Evolutionary conservation across 805 yeast species (phyloP), one percentile per base, ranked within the genome.

Genomic region (Lipomyces orientalis): DNA sequence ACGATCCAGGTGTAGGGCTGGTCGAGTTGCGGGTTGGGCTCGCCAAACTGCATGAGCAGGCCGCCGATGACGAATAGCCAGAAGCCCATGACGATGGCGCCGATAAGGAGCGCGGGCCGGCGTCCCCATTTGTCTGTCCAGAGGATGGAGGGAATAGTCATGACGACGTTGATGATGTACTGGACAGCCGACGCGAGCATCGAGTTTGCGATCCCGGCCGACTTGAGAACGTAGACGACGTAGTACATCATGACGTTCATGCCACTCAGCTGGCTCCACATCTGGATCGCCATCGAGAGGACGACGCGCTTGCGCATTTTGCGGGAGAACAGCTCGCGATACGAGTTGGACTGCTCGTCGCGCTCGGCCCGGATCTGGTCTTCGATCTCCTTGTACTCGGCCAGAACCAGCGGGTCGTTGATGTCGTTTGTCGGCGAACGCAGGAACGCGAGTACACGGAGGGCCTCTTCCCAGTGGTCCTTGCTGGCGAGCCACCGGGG

Each of bases 31-130:
- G 84, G 81, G 25, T 79, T 73, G 37, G 70, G 73, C 37, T 79
- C 67, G 46, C 73, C 72, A 8, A 79, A 88, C 86, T 79, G 52
- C n/a, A 79, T 79, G 64, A 90, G 89, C 51, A 87, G 88, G 57
- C 84, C 84, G 1, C 90, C 97, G 70, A 91, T 89, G 60, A 90
- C 81, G 62, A 88, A 82, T 74, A 90, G 84, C 1, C 88, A 87
- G 46, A 82, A 75, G 72, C 84, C 81, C 90, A 88, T 88, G 67
- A 87, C 85, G 52, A 84, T 77, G 49, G 91, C 86, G 68, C 94
- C 94, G 65, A 78, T 76, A 62, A 89, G 76, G 78, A 90, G 80
- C 56, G 87, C 76, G 61, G 85, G 81, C 78, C 93, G 85, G 78
- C 94, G 86, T 72, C 96, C 96, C 75, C 86, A 76, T 51, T 78